Base-by-base conservation (phyloP, 805 yeast species). In the Starmerella sp. region DNA sequence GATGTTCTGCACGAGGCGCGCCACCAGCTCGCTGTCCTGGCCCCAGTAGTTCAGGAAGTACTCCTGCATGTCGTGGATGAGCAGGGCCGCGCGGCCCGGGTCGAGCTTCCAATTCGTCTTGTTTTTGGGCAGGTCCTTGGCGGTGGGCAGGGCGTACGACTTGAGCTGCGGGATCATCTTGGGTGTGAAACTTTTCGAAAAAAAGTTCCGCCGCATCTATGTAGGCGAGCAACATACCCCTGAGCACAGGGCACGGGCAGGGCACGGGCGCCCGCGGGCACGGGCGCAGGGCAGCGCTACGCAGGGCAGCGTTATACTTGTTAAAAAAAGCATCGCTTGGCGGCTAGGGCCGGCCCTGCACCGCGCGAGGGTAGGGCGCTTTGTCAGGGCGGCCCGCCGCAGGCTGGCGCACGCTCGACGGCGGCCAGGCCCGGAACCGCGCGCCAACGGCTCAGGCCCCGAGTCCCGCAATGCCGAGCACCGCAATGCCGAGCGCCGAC, bases 21-120 rank as follows among this genome's bases (percentile, higher is more conserved):
- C 22, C 4, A 52, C 52, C 31, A 52, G 37, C 14, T 48, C 54
- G 39, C 56, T 46, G 46, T 57, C 52, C 13, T 17, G 34, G 38
- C 60, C 56, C 60, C 60, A 57, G 41, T 54, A 57, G 31, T 47
- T 48, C 30, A 54, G 46, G 47, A 57, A 57, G 31, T 57, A 57
- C 4, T 57, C 57, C 52, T 57, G 60, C 60, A 57, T 57, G 36
- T 57, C 60, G 29, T 57, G 60, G 35, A 57, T 54, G 6, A 57
- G 56, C 29, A 57, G 53, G 2, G 51, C 57, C 6, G 60, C 60
- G 7, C 57, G 46, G 29, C 42, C 7, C 8, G 60, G 55, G 13
- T 57, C 57, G n/a, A 54, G 11, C 14, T 34, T 35, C 60, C 60
- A 57, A 30, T 48, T 31, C 5, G 54, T 56, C 38, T 54, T 57